Percentiles rank a stretch among this genome's conserved stretches.
Conservation (phyloP, 768 basidiomycete genomes). For the Kwoniella dejecticola region DNA sequence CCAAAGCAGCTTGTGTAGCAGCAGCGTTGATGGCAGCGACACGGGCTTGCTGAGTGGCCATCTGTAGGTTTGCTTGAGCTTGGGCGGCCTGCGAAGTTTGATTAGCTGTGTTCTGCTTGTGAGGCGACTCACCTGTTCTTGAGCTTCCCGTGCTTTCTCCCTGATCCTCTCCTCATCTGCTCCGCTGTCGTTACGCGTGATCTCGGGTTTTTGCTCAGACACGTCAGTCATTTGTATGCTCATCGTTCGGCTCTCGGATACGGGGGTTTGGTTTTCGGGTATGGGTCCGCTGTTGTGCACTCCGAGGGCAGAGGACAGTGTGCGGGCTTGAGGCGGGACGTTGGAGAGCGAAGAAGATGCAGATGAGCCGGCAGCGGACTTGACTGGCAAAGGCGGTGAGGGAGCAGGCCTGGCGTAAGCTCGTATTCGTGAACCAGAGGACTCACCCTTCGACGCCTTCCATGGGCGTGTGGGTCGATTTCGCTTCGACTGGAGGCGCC, state of each 20-base stretch:
- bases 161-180: slow-evolving; percentile 49
- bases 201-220: slow-evolving; percentile 19
- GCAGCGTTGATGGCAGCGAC: slow-evolving; percentile 54
- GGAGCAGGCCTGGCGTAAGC: slow-evolving; percentile 1
- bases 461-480: slow-evolving; percentile 24
- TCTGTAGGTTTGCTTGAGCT: slow-evolving; percentile 51
- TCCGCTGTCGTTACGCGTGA: slow-evolving; percentile 24
- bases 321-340: slow-evolving; percentile 28
- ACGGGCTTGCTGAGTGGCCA: slow-evolving; percentile 54
- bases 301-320: slow-evolving; percentile 35
- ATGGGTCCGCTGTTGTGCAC: slow-evolving; percentile 15
- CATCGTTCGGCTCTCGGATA: slow-evolving; percentile 29
- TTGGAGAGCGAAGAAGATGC: slow-evolving; percentile 37
- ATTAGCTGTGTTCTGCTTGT: slow-evolving; percentile 1
- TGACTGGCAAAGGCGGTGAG: slow-evolving; percentile 6
- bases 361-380: slow-evolving; percentile 33
- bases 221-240: slow-evolving; percentile 52
- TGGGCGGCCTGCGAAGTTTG: slow-evolving; percentile 38
- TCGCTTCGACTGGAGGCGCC: slow-evolving; percentile 7
- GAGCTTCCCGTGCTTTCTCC: slow-evolving; percentile 54
- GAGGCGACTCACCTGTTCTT: slow-evolving; percentile 49
- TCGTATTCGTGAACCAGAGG: background rate
- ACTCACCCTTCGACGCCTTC: slow-evolving; percentile 37
- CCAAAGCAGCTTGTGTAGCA: slow-evolving; percentile 53
- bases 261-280: slow-evolving; percentile 12